Evolutionary conservation across 768 basidiomycete genomes (phyloP).

Genomic region (Boletus bicolor): DNA sequence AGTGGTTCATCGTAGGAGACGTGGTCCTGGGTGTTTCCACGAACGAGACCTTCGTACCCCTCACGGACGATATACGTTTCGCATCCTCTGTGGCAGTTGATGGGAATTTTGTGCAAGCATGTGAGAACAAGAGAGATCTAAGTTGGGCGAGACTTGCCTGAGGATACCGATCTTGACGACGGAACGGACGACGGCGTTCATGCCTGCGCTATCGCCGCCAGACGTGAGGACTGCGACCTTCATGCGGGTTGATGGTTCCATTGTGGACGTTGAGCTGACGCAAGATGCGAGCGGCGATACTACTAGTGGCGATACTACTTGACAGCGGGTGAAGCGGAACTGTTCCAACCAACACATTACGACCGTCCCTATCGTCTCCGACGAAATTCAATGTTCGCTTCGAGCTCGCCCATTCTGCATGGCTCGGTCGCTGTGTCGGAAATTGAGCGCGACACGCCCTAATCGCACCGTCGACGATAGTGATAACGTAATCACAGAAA

Average conservation of each 20-base stretch:
- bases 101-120: background rate
- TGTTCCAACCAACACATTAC: background rate
- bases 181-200: constrained; percentile 93
- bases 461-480: background rate
- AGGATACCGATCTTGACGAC: constrained; percentile 92
- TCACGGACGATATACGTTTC: constrained; percentile 96
- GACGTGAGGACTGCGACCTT: constrained; percentile 94
- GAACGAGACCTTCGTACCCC: constrained; percentile 96
- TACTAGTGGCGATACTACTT: background rate
- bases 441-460: background rate
- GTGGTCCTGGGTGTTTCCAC: constrained; percentile 58
- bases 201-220: constrained; percentile 97
- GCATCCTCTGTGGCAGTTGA: constrained; percentile 57
- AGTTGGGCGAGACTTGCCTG: constrained; percentile 49
- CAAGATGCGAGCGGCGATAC: background rate
- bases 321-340: too few species aligned
- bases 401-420: background rate
- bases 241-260: constrained; percentile 39
- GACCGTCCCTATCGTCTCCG: background rate
- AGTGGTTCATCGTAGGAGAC: constrained; percentile 26
- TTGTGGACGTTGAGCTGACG: background rate
- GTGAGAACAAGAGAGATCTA: background rate
- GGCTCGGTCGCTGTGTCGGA: constrained; percentile 1
- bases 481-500: constrained; percentile 16
- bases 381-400: background rate